phyloP scores from a whole-genome alignment of 495 filamentous ascomycete genomes.

The Penicillium odoratum region DNA sequence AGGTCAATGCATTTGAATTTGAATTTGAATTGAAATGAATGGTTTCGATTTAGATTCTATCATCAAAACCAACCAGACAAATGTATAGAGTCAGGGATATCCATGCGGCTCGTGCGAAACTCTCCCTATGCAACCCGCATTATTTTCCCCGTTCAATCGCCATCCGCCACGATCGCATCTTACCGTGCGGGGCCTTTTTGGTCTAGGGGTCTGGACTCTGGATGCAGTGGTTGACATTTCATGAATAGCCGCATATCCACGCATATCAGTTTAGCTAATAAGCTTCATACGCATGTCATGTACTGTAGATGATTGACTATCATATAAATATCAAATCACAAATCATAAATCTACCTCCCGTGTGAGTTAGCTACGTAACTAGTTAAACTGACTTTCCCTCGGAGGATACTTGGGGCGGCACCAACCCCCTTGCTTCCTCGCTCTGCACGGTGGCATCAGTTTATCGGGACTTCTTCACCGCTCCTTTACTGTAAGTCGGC shows the following conservation, averaged over 20 bases:
- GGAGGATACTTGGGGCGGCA: neutral
- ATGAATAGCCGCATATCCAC: neutral
- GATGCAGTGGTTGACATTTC: neutral
- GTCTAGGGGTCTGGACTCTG: no score
- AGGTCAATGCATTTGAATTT: neutral
- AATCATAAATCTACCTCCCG: no score
- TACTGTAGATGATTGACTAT: no score
- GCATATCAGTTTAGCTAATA: neutral
- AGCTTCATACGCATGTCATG: conserved; percentile 20
- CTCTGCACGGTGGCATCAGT: conserved; percentile 27
- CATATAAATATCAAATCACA: no score
- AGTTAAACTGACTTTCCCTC: neutral
- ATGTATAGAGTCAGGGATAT: neutral
- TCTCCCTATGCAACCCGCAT: neutral
- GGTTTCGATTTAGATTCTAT: no score
- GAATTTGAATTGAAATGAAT: no score
- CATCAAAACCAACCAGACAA: no score
- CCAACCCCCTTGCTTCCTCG: conserved; percentile 21
- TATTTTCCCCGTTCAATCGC: conserved; percentile 1
- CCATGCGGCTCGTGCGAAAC: conserved; percentile 15
- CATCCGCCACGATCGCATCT: conserved; percentile 5
- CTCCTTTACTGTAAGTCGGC: conserved; percentile 14
- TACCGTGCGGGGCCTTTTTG: no score
- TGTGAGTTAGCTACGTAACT: no score
- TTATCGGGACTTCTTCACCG: conserved; percentile 19